These are phyloP conservation scores for Crithidia expoeki DNA, from an alignment of 208 protist species.

Conservation along the genomic window DNA sequence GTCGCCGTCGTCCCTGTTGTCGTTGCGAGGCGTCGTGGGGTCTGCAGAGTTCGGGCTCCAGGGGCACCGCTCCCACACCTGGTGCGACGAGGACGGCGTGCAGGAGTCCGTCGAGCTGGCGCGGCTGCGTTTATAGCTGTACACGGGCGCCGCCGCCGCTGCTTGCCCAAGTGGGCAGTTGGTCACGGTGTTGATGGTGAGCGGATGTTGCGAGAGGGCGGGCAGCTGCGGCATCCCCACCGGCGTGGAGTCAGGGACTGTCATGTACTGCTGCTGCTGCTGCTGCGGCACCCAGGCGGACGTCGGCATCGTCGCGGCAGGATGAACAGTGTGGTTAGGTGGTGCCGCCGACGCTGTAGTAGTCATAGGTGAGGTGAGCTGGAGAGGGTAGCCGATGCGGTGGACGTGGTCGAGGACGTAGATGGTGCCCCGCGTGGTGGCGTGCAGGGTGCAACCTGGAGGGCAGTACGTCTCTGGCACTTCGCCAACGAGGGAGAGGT, in stretches of 20 bases:
- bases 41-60: neutral
- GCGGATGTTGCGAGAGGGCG: no score
- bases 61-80: neutral
- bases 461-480: slow-evolving; percentile 20
- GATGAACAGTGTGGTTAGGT: neutral
- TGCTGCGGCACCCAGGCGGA: no score
- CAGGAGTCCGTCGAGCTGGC: slow-evolving; percentile 4
- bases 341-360: neutral
- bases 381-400: slow-evolving; percentile 17
- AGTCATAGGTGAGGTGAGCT: neutral
- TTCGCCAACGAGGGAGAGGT: slow-evolving; percentile 19
- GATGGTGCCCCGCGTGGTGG: slow-evolving; percentile 16
- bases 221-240: no score
- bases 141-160: neutral
- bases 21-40: slow-evolving; percentile 1
- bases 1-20: neutral
- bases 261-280: no score
- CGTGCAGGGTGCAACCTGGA: slow-evolving; percentile 17
- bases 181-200: no score
- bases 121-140: slow-evolving; percentile 5
- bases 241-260: no score
- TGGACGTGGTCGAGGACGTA: slow-evolving; percentile 27
- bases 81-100: neutral
- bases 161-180: no score
- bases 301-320: no score